Evolutionary conservation across 805 yeast genomes (phyloP).

Genomic region (Wickerhamomyces queroliae): DNA sequence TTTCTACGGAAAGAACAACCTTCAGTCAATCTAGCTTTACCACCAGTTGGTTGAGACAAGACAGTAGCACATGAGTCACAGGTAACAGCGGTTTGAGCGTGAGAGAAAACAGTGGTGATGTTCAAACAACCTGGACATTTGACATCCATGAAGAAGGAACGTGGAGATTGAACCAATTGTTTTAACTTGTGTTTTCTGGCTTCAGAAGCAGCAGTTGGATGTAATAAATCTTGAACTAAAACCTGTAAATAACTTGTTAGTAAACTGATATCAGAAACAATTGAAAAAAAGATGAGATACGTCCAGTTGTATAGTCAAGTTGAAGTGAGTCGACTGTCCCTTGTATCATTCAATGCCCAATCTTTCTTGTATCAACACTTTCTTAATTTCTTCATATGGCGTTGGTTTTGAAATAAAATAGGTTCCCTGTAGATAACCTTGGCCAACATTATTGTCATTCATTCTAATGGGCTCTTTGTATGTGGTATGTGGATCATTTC

Average conservation of each 20-base stretch:
- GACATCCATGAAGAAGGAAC: conserved; percentile 99
- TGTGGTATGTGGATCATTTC: too few relatives aligned
- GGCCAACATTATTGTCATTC: too few relatives aligned
- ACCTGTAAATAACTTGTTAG: conserved; percentile 45
- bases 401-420: too few relatives aligned
- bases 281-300: too few relatives aligned
- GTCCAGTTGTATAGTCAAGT: too few relatives aligned
- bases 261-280: too few relatives aligned
- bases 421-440: too few relatives aligned
- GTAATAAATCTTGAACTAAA: conserved; percentile 97
- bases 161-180: conserved; percentile 95
- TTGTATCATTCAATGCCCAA: too few relatives aligned
- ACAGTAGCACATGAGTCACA: conserved; percentile 99
- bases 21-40: conserved; percentile 99
- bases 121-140: conserved; percentile 99
- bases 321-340: too few relatives aligned
- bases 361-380: too few relatives aligned
- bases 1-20: conserved; percentile 99
- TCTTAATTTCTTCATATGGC: too few relatives aligned
- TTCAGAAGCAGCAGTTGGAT: conserved; percentile 98
- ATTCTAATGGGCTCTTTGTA: too few relatives aligned
- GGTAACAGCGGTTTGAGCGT: conserved; percentile 99
- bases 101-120: conserved; percentile 99
- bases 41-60: conserved; percentile 99
- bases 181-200: conserved; percentile 95